phyloP scores from a whole-genome alignment of 2,329 filamentous ascomycete genomes.

The Trichophyton benhamiae region DNA sequence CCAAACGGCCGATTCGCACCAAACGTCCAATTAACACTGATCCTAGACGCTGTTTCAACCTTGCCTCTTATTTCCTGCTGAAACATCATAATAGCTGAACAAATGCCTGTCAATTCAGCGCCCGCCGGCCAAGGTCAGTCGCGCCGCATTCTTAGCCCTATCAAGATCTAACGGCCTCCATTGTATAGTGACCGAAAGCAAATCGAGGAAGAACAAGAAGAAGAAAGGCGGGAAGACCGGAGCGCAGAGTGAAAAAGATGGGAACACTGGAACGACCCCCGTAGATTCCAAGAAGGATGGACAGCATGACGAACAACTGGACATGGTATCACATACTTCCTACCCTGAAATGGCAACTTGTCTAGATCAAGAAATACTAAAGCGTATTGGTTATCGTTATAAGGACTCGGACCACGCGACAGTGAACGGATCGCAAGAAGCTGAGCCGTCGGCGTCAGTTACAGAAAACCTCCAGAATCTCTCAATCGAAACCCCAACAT shows the following conservation, averaged over 20 bases:
- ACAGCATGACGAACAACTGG: background rate
- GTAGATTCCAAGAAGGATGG: background rate
- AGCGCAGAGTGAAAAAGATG: background rate
- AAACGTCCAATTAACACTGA: background rate
- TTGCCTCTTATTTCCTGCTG: background rate
- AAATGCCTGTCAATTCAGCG: conserved; percentile 12
- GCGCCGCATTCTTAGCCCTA: conserved; percentile 2
- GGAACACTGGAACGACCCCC: background rate
- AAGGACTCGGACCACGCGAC: background rate
- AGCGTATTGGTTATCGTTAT: background rate
- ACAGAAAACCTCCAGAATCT: background rate
- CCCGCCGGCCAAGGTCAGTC: conserved; percentile 17
- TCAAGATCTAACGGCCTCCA: background rate
- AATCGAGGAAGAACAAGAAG: conserved; percentile 47
- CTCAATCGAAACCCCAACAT: background rate
- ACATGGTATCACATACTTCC: background rate
- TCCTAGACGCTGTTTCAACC: background rate
- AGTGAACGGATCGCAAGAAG: background rate
- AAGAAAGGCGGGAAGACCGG: conserved; percentile 34
- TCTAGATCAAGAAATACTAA: background rate
- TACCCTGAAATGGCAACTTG: background rate
- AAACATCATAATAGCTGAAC: background rate
- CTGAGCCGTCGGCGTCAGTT: background rate
- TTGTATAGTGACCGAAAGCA: conserved; percentile 28
- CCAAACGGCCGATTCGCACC: background rate